Conservation (phyloP, 2,329 filamentous ascomycete genomes). For the Leptographium flavum region DNA sequence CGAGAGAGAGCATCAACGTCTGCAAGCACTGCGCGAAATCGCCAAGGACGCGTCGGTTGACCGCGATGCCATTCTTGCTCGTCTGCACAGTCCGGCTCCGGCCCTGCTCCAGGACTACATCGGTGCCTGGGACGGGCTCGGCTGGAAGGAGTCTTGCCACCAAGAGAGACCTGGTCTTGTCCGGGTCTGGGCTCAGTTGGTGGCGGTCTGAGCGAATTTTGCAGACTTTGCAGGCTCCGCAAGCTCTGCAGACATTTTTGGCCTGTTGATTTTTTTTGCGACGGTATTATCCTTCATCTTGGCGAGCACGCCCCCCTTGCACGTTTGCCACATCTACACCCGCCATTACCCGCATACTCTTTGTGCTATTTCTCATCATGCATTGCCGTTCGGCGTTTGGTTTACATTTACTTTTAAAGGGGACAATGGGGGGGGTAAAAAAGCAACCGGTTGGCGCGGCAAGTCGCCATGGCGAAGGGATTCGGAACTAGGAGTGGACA, state of each 20-base stretch:
- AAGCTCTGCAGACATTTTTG: too few relatives aligned
- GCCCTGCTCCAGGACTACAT: conserved; percentile 2
- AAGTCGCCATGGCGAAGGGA: neutral
- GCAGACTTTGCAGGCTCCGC: too few relatives aligned
- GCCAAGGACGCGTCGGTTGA: conserved; percentile 1
- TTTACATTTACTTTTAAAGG: neutral
- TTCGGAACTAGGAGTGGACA: neutral
- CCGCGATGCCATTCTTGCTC: conserved; percentile 6
- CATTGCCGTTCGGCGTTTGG: conserved; percentile 4
- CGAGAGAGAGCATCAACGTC: conserved; percentile 43
- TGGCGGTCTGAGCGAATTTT: too few relatives aligned
- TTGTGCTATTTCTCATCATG: neutral
- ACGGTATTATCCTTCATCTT: neutral
- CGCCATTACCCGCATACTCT: neutral
- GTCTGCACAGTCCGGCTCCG: conserved; percentile 4
- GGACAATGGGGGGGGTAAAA: neutral
- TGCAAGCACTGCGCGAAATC: conserved; percentile 24
- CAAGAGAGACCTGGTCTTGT: conserved; percentile 1
- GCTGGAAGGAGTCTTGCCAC: conserved; percentile 9
- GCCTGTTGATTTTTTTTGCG: neutral
- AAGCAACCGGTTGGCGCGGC: neutral
- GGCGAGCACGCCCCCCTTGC: neutral
- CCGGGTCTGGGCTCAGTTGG: conserved; percentile 4
- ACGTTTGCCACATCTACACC: neutral
- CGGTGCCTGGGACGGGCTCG: conserved; percentile 11